These are phyloP conservation scores for Metrosideros polymorpha DNA, from an alignment of 441 rosid genomes.

Conservation along the genomic window DNA sequence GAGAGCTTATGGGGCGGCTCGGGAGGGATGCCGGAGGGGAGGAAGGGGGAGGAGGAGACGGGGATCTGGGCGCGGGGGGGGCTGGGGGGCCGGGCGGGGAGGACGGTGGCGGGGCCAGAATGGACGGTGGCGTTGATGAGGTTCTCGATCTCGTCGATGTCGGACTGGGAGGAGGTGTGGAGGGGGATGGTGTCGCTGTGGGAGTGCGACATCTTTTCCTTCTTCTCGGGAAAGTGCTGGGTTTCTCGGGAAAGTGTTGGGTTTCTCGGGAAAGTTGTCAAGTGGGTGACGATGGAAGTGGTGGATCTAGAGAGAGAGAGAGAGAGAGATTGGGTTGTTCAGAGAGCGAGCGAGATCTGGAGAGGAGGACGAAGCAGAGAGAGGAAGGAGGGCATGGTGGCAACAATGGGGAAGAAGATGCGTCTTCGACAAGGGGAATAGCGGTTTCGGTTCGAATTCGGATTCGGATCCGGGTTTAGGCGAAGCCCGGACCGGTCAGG, in stretches of 20 bases:
- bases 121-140: slow-evolving; percentile 65
- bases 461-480: not conserved
- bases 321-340: not conserved
- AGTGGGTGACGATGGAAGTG: not conserved
- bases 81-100: slow-evolving; percentile 60
- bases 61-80: slow-evolving; percentile 51
- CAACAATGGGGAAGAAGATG: not conserved
- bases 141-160: slow-evolving; percentile 94
- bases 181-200: slow-evolving; percentile 72
- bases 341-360: not conserved
- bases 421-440: not conserved
- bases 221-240: not conserved
- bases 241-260: too few relatives aligned
- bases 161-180: slow-evolving; percentile 79
- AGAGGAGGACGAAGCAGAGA: not conserved
- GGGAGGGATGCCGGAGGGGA: slow-evolving; percentile 43
- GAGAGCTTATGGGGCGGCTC: slow-evolving; percentile 20
- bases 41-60: slow-evolving; percentile 60
- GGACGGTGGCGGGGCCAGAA: slow-evolving; percentile 52
- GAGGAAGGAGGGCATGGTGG: not conserved
- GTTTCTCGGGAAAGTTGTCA: too few relatives aligned
- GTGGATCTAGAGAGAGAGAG: not conserved
- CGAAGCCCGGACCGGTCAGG: too few relatives aligned
- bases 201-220: slow-evolving; percentile 36
- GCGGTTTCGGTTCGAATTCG: not conserved